These are phyloP conservation scores for Fraxinus sp. DNA, from an alignment of 305 asterid species.

Conservation along the genomic window DNA sequence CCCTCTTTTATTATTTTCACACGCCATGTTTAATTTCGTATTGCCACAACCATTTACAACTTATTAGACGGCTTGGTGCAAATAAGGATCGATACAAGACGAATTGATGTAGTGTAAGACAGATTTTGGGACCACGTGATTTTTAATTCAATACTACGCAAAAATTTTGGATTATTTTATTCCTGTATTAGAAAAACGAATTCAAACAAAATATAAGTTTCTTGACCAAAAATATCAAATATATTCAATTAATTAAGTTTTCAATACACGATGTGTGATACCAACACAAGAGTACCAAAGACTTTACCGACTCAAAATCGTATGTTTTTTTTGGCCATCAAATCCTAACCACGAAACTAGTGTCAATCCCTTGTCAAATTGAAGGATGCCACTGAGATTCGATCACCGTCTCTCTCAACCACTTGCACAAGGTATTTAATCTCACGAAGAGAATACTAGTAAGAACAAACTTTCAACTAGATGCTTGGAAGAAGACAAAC, in stretches of 20 bases:
- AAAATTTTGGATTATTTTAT: neutral
- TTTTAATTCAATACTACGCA: neutral
- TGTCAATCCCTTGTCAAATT: neutral
- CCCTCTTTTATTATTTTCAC: constrained; percentile 5
- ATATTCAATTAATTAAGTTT: neutral
- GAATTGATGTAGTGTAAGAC: neutral
- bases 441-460: neutral
- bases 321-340: neutral
- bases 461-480: neutral
- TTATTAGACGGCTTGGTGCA: neutral
- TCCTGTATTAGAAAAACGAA: neutral
- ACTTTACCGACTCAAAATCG: neutral
- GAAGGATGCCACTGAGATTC: neutral
- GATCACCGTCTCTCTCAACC: neutral
- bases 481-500: neutral
- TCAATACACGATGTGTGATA: neutral
- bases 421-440: neutral
- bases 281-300: neutral
- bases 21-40: neutral
- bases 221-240: neutral
- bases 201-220: neutral
- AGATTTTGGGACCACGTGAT: neutral
- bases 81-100: neutral
- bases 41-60: neutral
- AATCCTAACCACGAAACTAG: neutral